phyloP scores from a whole-genome alignment of 2,329 filamentous ascomycete species.

The Colletotrichum noveboracense region DNA sequence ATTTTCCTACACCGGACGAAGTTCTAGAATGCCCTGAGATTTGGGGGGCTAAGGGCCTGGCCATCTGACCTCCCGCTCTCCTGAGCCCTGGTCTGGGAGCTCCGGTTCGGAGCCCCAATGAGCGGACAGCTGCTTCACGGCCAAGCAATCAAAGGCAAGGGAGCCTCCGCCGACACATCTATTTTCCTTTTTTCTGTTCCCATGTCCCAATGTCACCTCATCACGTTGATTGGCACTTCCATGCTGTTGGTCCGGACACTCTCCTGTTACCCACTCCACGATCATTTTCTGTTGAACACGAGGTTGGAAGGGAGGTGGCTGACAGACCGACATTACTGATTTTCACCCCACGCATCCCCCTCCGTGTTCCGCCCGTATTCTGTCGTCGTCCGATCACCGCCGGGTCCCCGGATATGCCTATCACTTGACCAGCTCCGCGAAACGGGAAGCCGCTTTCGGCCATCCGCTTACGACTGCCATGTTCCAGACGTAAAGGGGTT shows the following conservation, averaged over 20 bases:
- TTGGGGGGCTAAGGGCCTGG: neutral
- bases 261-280: neutral
- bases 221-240: neutral
- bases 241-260: neutral
- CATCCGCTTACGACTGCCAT: neutral
- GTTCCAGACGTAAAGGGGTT: neutral
- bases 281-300: neutral
- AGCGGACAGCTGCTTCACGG: neutral
- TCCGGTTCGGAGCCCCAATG: neutral
- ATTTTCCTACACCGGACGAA: conserved; percentile 2
- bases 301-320: neutral
- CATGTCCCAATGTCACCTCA: neutral
- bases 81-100: neutral
- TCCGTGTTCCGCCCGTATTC: neutral
- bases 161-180: neutral
- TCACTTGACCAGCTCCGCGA: neutral
- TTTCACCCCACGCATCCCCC: neutral
- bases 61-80: neutral
- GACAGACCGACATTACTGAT: conserved; percentile 4
- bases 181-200: neutral
- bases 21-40: conserved; percentile 12
- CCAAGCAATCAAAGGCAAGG: neutral
- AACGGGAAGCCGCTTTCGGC: neutral
- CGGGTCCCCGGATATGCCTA: neutral
- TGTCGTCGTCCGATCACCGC: neutral